These are phyloP conservation scores for Claviceps sp. DNA, from an alignment of 2,329 filamentous ascomycete genomes.

Conservation along the genomic window DNA sequence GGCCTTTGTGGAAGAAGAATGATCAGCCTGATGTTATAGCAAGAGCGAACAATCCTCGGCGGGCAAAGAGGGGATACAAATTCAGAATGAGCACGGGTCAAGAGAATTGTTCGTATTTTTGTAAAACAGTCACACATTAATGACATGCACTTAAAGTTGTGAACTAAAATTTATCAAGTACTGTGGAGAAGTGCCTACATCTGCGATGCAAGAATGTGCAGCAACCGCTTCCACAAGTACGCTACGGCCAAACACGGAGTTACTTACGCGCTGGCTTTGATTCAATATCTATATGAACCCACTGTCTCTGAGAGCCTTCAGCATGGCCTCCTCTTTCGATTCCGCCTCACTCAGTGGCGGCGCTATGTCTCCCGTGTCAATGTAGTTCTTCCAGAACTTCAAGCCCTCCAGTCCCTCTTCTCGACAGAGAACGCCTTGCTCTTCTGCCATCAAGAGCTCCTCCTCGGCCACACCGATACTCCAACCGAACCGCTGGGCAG, in stretches of 20 bases:
- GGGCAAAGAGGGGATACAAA: no score
- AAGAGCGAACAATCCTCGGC: not conserved
- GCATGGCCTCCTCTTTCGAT: constrained; percentile 27
- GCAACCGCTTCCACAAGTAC: not conserved
- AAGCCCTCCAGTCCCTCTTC: constrained; percentile 87
- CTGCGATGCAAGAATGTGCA: no score
- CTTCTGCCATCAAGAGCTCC: constrained; percentile 94
- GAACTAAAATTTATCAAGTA: no score
- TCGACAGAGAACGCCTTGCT: constrained; percentile 72
- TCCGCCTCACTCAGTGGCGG: constrained; percentile 15
- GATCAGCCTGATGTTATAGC: not conserved
- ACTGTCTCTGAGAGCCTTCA: constrained; percentile 29
- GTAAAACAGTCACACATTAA: no score
- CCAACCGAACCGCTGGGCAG: constrained; percentile 86
- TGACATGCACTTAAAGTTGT: no score
- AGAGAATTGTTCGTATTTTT: not conserved
- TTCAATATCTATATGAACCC: constrained; percentile 20
- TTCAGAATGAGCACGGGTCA: not conserved
- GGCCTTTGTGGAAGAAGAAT: not conserved
- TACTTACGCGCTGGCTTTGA: not conserved
- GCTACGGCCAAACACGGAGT: not conserved
- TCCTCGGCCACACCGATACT: constrained; percentile 92
- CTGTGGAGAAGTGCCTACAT: no score
- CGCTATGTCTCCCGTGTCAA: constrained; percentile 30
- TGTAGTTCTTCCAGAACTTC: constrained; percentile 82